Evolutionary conservation across 202 grass and related monocot species (phyloP), one percentile per base, ranked within the genome.

Genomic region (Dendrocalamus latiflorus): DNA sequence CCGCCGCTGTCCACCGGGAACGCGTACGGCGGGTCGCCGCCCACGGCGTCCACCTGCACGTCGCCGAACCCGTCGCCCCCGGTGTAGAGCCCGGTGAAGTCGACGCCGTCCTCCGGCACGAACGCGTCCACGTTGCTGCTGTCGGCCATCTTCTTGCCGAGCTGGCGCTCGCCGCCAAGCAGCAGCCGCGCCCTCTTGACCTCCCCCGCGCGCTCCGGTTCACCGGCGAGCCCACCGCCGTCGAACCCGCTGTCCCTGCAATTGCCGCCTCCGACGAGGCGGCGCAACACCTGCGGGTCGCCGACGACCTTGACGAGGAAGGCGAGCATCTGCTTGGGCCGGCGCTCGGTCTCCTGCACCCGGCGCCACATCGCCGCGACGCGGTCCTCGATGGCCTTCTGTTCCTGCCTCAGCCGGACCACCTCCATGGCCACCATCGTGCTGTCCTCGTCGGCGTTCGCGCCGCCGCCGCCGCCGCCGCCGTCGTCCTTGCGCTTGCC

Each of bases 241-340:
- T 0, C 39, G 42, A 3, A 0, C 1, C 0, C 28, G 11, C 9
- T 22, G 38, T 2, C 61, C 6, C 16, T 38, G 41, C 76, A 16
- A 22, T 21, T 13, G 58, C 25, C 5, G 20, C 55, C 4, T n/a
- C 47, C 1, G 26, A 83, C 58, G 16, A 97, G 84, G 24, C 74
- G 84, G 50, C 77, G 86, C 62, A 93, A 86, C 73, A 93, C 60
- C 43, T 87, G 79, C 6, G 89, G 76, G 65, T 88, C 87, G 6
- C 87, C 89, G 24, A 79, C 94, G n/a, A 97, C 82, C 82, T 91
- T 93, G 34, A 97, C 15, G 76, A 97, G 75, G 81, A 97, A 91
- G 6, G 89, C 91, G 66, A 94, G 87, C 94, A 97, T 97, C 89
- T 97, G 94, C 82, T 86, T 83, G 60, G 94, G 94, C 13, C 84